phyloP scores from a whole-genome alignment of 305 asterid species.

The Fraxinus sp. region DNA sequence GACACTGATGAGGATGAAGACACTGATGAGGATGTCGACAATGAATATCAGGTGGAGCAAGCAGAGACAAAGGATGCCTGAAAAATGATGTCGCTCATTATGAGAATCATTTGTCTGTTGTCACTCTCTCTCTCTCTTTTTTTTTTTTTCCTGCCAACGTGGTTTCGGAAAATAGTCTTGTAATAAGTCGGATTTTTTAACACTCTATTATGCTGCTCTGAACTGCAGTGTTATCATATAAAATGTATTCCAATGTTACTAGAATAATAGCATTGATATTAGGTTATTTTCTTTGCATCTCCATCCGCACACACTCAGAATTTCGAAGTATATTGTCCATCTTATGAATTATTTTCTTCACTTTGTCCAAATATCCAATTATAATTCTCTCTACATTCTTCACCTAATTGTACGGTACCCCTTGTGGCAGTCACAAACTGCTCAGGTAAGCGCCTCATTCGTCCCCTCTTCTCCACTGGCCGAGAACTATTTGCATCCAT shows the following conservation, averaged over 20 bases:
- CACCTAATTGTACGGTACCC: not conserved
- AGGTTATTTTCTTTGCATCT: not conserved
- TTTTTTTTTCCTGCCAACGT: not conserved
- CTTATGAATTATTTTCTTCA: not conserved
- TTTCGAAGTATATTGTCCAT: not conserved
- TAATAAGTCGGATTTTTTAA: not conserved
- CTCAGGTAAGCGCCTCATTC: not conserved
- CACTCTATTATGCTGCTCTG: not conserved
- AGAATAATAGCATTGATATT: not conserved
- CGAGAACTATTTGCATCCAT: not conserved
- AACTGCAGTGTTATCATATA: not conserved
- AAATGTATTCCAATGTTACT: not conserved
- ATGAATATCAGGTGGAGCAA: conserved; percentile 22
- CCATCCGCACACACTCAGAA: not conserved
- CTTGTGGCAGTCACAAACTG: not conserved
- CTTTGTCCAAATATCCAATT: not conserved
- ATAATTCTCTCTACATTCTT: not conserved
- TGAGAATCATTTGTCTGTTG: not conserved
- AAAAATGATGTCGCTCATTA: not conserved
- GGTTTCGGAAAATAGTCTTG: not conserved
- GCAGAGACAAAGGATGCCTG: conserved; percentile 21
- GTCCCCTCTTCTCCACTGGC: not conserved
- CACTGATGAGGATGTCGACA: conserved; percentile 33
- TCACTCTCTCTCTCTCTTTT: no score
- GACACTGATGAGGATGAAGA: conserved; percentile 35